Base-by-base conservation (phyloP, 2,329 filamentous ascomycete genomes). In the Leptosphaerulina australis region DNA sequence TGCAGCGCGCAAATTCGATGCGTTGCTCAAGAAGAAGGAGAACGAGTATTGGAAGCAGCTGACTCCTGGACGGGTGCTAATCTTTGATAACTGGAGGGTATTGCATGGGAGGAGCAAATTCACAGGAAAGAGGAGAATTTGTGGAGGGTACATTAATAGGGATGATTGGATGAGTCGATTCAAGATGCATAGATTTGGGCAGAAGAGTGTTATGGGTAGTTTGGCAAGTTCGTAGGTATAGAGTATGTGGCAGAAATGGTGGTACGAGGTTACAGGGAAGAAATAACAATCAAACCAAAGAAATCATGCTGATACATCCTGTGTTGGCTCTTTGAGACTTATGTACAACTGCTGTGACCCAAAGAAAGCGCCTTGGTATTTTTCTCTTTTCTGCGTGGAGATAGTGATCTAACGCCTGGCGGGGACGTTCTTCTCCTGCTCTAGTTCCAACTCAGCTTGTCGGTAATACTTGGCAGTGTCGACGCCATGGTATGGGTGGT, bases 391-490 rank as follows among this genome's bases (percentile, higher is more conserved):
- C 14, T 47, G 39, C 39, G 41, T 35, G 39, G 11, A 14, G 18
- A 18, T 46, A 10, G 10, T 20, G 6, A n/a, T 39, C 24, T 53
- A 55, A 40, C 51, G 45, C 41, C 40, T 40, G n/a, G 53, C 40
- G 22, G 47, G 39, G 22, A 44, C 39, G 41, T 40, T 36, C 56
- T 61, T 65, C 80, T 96, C 91, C 29, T 86, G 87, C 77, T 96
- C 94, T 67, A 99, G 77, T 76, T 99, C 94, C 73, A 87, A 82
- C 81, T 99, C 94, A 6, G 94, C 94, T 74, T 96, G 91, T 72
- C 88, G 87, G 77, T 96, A 99, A 79, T 99, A 99, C 80, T 99
- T 99, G 59, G 93, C 91, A 24, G 94, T 99, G 74, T 99, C 94
- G 51, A 99, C 90, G 63, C 94, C 94, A 74, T 99, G 94, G 83